Percentiles rank a stretch among this genome's conserved stretches.
Conservation (phyloP, 495 filamentous ascomycete species). For the Xylaria palmicola region DNA sequence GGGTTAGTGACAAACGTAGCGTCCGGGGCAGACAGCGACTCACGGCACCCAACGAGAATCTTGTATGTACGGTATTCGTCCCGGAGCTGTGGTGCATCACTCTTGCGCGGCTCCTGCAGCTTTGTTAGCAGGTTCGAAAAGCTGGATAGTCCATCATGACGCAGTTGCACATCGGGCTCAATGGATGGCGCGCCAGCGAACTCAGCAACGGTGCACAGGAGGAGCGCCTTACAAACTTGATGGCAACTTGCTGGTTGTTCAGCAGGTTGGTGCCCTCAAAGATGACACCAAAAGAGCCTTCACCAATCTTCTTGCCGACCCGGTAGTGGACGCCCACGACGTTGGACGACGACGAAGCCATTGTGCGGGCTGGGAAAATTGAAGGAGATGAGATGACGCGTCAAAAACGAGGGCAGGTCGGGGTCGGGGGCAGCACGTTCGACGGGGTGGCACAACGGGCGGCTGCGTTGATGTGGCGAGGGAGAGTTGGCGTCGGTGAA, state of each 20-base stretch:
- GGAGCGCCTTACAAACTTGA: conserved; percentile 99
- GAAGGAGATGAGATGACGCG: neutral
- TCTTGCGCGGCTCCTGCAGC: conserved; percentile 90
- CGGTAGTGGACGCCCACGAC: conserved; percentile 99
- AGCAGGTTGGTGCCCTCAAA: conserved; percentile 98
- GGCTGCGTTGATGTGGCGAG: conserved; percentile 1
- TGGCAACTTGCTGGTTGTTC: conserved; percentile 99
- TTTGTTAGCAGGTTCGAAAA: conserved; percentile 1
- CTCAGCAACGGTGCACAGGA: too few species aligned
- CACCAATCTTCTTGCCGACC: conserved; percentile 99
- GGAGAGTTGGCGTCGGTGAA: conserved; percentile 3
- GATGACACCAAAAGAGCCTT: conserved; percentile 98
- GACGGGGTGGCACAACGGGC: neutral
- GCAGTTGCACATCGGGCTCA: too few species aligned
- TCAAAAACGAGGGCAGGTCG: neutral
- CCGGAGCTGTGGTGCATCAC: conserved; percentile 94
- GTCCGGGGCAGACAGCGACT: conserved; percentile 44
- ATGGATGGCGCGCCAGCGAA: too few species aligned
- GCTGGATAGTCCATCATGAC: too few species aligned
- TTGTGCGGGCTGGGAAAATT: conserved; percentile 35
- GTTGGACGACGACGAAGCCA: conserved; percentile 95
- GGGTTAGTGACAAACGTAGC: conserved; percentile 15
- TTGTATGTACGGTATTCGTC: conserved; percentile 99
- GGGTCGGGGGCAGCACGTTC: conserved; percentile 9
- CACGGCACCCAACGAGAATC: conserved; percentile 97